Evolutionary conservation across 306 rosid species (phyloP).

Genomic region (Rosa lucieae): DNA sequence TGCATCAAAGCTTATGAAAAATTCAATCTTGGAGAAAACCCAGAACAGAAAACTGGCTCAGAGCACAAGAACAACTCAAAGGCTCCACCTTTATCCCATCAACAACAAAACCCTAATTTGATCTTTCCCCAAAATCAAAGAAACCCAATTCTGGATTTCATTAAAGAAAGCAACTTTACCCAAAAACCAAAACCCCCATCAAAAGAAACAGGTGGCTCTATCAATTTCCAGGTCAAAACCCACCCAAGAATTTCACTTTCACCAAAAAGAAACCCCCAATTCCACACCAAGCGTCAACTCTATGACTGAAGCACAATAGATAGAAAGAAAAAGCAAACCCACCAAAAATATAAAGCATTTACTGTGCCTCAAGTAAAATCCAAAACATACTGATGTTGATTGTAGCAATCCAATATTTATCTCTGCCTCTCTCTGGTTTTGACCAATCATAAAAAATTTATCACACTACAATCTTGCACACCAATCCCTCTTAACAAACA

Average conservation of each 20-base stretch:
- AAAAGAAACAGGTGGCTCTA: not conserved
- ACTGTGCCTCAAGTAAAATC: conserved; percentile 36
- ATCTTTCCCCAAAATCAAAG: conserved; percentile 15
- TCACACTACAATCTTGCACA: conserved; percentile 17
- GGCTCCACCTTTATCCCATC: conserved; percentile 11
- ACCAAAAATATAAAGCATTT: conserved; percentile 38
- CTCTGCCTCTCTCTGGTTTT: conserved; percentile 15
- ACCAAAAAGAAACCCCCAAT: conserved; percentile 1
- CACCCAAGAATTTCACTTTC: conserved; percentile 13
- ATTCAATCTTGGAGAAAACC: conserved; percentile 10
- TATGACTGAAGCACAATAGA: conserved; percentile 38
- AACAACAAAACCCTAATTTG: conserved; percentile 7
- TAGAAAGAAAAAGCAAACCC: conserved; percentile 35
- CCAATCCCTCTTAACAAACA: conserved; percentile 34
- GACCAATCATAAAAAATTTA: conserved; percentile 2
- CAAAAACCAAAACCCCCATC: not conserved
- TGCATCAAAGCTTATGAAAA: conserved; percentile 22
- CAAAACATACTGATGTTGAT: conserved; percentile 38
- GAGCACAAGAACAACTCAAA: not conserved
- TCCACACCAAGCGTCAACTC: conserved; percentile 17
- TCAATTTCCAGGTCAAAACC: conserved; percentile 22
- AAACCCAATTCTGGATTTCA: conserved; percentile 19
- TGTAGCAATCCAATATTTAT: conserved; percentile 13
- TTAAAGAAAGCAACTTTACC: not conserved
- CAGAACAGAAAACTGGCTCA: conserved; percentile 14